Percentiles rank a stretch among this genome's conserved stretches.
Evolutionary conservation across 2,329 filamentous ascomycete species (phyloP).

Genomic region (Penicillium sp.): DNA sequence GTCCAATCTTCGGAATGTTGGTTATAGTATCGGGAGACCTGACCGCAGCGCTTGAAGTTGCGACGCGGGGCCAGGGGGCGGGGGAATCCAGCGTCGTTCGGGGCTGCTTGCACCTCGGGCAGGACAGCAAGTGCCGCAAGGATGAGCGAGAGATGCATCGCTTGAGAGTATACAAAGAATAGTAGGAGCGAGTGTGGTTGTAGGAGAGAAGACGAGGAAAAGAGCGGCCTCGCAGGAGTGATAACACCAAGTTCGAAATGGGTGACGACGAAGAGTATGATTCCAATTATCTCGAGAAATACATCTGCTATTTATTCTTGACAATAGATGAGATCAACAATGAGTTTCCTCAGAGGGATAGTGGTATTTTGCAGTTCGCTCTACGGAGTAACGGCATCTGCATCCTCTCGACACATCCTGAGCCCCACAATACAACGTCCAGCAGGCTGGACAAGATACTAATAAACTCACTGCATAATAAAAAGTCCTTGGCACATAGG

Average conservation of each 20-base stretch:
- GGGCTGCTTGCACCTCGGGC: conserved; percentile 10
- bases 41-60: conserved; percentile 10
- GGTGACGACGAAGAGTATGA: not conserved
- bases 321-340: no score
- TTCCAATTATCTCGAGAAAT: not conserved
- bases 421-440: not conserved
- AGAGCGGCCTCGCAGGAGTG: not conserved
- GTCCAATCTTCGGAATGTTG: conserved; percentile 13
- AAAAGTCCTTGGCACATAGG: not conserved
- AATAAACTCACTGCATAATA: not conserved
- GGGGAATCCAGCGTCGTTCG: not conserved
- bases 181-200: not conserved
- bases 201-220: not conserved
- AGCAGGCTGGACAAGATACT: not conserved
- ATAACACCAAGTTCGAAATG: not conserved
- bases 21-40: conserved; percentile 15
- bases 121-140: conserved; percentile 5
- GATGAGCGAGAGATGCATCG: conserved; percentile 3
- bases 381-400: not conserved
- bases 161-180: not conserved
- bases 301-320: not conserved
- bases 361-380: not conserved
- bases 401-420: not conserved
- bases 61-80: not conserved
- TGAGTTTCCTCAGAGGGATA: not conserved